Percentiles rank a stretch among this genome's conserved stretches.
These are phyloP conservation scores for Claviceps capensis DNA, from an alignment of 2,329 filamentous ascomycete genomes.

Conservation along the genomic window DNA sequence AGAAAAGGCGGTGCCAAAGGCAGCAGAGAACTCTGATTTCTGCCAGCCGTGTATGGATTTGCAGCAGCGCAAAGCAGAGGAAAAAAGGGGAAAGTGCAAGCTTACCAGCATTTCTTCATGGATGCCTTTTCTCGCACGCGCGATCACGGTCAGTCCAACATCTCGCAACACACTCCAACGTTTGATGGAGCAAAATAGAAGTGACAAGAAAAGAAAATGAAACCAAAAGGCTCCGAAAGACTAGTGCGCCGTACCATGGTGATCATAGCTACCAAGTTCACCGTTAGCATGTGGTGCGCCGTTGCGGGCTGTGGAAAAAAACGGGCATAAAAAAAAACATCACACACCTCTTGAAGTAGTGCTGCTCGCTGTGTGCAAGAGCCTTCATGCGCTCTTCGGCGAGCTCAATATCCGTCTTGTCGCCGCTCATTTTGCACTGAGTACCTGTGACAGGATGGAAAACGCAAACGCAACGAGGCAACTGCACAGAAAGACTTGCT, in stretches of 20 bases:
- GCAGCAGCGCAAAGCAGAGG: background rate
- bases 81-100: slow-evolving; percentile 17
- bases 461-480: background rate
- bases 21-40: background rate
- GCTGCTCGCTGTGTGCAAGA: slow-evolving; percentile 90
- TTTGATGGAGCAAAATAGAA: background rate
- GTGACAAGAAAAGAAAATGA: slow-evolving; percentile 14
- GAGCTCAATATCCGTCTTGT: slow-evolving; percentile 44
- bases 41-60: background rate
- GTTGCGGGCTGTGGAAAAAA: background rate
- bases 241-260: slow-evolving; percentile 58
- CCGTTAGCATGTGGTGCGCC: background rate
- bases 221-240: background rate
- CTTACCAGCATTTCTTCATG: slow-evolving; percentile 96
- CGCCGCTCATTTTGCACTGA: slow-evolving; percentile 28
- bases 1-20: background rate
- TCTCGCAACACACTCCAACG: background rate
- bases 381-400: slow-evolving; percentile 51
- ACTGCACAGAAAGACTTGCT: background rate
- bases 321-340: background rate
- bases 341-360: slow-evolving; percentile 92
- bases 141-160: background rate
- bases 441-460: background rate
- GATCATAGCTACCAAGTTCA: slow-evolving; percentile 64
- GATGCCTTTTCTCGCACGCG: slow-evolving; percentile 48